A percentile compares a stretch with the other conserved stretches of the same genome.
Evolutionary conservation across 345 rosid genomes (phyloP).

Genomic region (Alliaria petiolata): DNA sequence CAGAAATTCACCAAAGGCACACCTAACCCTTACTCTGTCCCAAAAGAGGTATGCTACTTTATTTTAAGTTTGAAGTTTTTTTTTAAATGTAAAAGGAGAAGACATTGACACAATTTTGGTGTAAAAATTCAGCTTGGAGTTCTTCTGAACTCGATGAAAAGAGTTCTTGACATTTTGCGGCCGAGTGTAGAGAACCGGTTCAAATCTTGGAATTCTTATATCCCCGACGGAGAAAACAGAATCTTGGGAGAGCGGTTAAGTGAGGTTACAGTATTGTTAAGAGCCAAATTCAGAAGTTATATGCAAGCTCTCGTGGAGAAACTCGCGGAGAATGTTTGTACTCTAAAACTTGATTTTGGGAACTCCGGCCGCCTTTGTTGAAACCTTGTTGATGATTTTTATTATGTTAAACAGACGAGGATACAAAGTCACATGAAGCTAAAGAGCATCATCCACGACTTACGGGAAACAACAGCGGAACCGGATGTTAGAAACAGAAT

Average conservation of each 20-base stretch:
- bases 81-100: neutral
- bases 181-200: slow-evolving; percentile 72
- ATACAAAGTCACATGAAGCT: slow-evolving; percentile 71
- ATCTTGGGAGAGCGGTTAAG: slow-evolving; percentile 76
- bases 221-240: slow-evolving; percentile 56
- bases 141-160: slow-evolving; percentile 86
- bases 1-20: slow-evolving; percentile 81
- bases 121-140: slow-evolving; percentile 60
- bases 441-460: slow-evolving; percentile 82
- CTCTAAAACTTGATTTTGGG: neutral
- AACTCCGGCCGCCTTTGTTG: too few relatives aligned
- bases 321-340: slow-evolving; percentile 81
- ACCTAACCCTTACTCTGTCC: slow-evolving; percentile 54
- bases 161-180: slow-evolving; percentile 71
- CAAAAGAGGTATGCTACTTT: slow-evolving; percentile 61
- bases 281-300: slow-evolving; percentile 79
- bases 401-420: slow-evolving; percentile 52
- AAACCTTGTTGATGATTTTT: neutral
- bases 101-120: neutral
- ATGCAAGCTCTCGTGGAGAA: slow-evolving; percentile 89
- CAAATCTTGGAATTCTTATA: slow-evolving; percentile 74
- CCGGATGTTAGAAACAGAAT: slow-evolving; percentile 66
- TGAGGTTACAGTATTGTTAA: slow-evolving; percentile 84
- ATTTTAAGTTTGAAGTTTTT: neutral
- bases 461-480: slow-evolving; percentile 70